Base-by-base conservation (phyloP, 805 yeast genomes). In the Zygoascus biomembranicola region DNA sequence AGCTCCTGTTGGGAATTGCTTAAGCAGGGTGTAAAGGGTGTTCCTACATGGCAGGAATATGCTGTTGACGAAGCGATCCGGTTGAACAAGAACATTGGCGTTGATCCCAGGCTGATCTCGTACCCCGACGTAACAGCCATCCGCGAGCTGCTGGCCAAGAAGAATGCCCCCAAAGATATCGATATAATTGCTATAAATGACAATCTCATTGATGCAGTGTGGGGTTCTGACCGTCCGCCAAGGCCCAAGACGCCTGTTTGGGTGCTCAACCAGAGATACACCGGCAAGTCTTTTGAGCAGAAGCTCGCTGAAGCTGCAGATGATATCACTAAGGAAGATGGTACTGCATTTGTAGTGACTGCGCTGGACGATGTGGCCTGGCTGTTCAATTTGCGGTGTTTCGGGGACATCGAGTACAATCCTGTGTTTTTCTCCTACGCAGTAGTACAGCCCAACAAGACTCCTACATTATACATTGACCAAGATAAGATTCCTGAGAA, bases 281-380 rank as follows among this genome's bases (percentile, higher is more conserved):
- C 87, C 5, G 99, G 98, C 47, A 85, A 81, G 66, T 64, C 77
- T 1, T 77, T 80, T 41, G 63, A 69, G 43, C 73, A 77, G 2
- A 94, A 94, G 66, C 68, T 87, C 43, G 63, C 62, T 1, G 76
- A 77, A 52, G 57, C 74, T 46, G 61, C 73, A 8, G 59, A 60
- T 46, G 60, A 55, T 8, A 55, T 73, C 48, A 57, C 52, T 16
- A 67, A 42, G 55, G 65, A 46, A 55, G 65, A 32, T 63, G 78
- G 53, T 59, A 67, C 58, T 8, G 77, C 80, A 1, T 73, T 87
- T 47, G 71, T 90, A 13, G 73, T 87, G 2, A 75, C 82, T n/a
- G 82, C 90, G 1, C 69, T 90, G 51, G 97, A 92, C 70, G 96
- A 90, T 60, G 80, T 90, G 57, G 94, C 96, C 8, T 90, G 97